Evolutionary conservation across 2,329 filamentous ascomycete species (phyloP), one percentile per base, ranked within the genome.

Genomic region (Fusarium buharicum): DNA sequence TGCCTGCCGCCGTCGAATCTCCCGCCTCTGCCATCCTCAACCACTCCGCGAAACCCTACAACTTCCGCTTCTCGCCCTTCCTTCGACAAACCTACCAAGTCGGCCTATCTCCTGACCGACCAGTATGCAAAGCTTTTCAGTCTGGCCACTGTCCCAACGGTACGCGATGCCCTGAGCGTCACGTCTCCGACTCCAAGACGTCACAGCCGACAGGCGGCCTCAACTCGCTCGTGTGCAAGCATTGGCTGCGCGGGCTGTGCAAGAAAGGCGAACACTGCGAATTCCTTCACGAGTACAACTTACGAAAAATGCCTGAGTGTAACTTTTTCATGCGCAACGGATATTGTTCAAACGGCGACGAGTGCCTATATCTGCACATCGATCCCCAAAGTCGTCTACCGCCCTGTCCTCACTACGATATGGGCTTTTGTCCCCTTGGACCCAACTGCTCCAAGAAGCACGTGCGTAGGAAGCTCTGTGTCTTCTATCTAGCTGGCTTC

Each of bases 231-330:
- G 94, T 99, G 59, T 99, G 95, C 87, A 99, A 99, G 81, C 95
- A 98, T 83, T 98, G 95, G 89, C 88, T 98, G 72, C 91, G 96
- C 65, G 94, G 93, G 0, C 86, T 99, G 17, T 99, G 95, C 83
- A 99, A 99, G 75, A 98, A 98, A 79, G 95, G 94, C 71, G 90
- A 97, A 73, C 87, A 88, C 68, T 99, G 95, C 87, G 95, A 99
- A 81, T 99, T 98, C 72, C 83, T 98, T 44, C 95, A 99, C 83
- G 95, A 98, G 79, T 99, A 97, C 82, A 98, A 99, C 79, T 85
- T 99, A 68, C 89, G 95, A 64, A 93, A 95, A 77, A 98, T 98
- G 92, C 93, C 95, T 62, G 95, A 98, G 80, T 99, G 95, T 80
- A 96, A 96, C 73, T 96, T 97, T 78, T 98, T 94, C 78, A 89